phyloP scores from a whole-genome alignment of 2,329 filamentous ascomycete genomes.

The Penicillium crustosum region DNA sequence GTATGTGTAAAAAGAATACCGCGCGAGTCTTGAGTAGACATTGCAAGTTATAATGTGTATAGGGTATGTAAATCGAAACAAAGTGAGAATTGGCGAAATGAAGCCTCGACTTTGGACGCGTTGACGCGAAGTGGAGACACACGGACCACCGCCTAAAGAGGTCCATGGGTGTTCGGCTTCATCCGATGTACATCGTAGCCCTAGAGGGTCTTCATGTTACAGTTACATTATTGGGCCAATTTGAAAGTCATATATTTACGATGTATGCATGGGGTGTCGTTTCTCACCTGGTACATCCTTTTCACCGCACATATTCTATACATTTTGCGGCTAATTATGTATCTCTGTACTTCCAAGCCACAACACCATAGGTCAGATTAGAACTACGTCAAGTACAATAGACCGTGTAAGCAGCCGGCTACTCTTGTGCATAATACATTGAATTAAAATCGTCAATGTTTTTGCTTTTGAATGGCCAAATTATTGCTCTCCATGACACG shows the following conservation, averaged over 20 bases:
- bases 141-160: constrained; percentile 39
- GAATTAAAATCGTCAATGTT: background rate
- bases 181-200: background rate
- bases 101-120: constrained; percentile 22
- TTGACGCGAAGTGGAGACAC: constrained; percentile 19
- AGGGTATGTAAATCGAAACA: background rate
- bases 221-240: background rate
- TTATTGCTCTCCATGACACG: constrained; percentile 15
- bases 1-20: constrained; percentile 44
- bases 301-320: background rate
- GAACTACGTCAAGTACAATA: background rate
- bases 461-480: constrained; percentile 8
- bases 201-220: background rate
- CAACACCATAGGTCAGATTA: background rate
- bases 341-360: background rate
- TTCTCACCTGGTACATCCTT: background rate
- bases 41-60: constrained; percentile 13
- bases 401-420: too few relatives aligned
- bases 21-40: constrained; percentile 41
- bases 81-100: background rate
- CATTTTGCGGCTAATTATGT: background rate
- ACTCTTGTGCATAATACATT: background rate
- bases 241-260: background rate
- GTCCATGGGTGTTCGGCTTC: background rate
- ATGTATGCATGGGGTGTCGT: too few relatives aligned